Evolutionary conservation across 257 asterid genomes (phyloP).

Genomic region (Solanum pinnatisectum): DNA sequence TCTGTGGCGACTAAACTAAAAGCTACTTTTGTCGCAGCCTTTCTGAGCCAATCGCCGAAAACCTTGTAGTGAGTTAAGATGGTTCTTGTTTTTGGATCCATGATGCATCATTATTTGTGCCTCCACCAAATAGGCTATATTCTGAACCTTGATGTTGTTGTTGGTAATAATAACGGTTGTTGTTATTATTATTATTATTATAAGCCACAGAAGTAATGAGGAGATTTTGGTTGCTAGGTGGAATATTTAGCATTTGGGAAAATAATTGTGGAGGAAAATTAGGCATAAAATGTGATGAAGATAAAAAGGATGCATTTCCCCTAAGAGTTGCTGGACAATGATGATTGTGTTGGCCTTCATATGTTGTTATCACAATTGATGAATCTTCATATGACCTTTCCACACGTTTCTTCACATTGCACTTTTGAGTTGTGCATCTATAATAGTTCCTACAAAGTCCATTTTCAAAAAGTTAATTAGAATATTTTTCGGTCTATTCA

Average conservation of each 20-base stretch:
- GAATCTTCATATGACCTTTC: constrained; percentile 63
- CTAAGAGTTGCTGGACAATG: constrained; percentile 57
- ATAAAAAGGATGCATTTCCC: constrained; percentile 35
- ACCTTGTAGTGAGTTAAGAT: neutral
- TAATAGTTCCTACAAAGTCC: constrained; percentile 51
- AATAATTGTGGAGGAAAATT: constrained; percentile 21
- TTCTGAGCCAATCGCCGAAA: neutral
- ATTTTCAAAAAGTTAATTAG: neutral
- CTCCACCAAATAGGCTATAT: constrained; percentile 1
- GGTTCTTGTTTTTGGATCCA: constrained; percentile 12
- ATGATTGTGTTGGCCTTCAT: constrained; percentile 71
- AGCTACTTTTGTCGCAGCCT: neutral
- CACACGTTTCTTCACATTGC: constrained; percentile 53
- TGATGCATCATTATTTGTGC: neutral
- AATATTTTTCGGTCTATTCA: accelerated
- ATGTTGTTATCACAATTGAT: constrained; percentile 48
- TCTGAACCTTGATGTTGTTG: constrained; percentile 5
- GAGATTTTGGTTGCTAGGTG: neutral
- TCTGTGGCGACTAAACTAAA: neutral
- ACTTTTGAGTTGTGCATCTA: constrained; percentile 57
- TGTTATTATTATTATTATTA: neutral
- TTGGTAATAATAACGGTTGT: neutral
- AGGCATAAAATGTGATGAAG: constrained; percentile 18
- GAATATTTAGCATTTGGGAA: constrained; percentile 14
- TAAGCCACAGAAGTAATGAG: neutral